phyloP scores from a whole-genome alignment of 495 filamentous ascomycete species.

The Aspergillus mulundensis region DNA sequence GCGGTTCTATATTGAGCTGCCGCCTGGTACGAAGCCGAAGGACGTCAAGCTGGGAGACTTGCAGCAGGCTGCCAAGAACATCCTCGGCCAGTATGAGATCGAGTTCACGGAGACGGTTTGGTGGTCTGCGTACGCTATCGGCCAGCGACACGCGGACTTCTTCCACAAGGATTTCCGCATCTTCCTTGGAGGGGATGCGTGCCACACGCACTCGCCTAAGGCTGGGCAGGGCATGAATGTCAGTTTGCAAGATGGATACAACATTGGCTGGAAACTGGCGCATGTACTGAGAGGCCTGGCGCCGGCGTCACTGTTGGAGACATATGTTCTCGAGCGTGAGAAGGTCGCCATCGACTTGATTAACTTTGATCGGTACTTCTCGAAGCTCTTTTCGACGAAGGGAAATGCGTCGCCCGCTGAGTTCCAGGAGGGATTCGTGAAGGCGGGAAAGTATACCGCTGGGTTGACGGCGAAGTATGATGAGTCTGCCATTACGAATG shows the following conservation, averaged over 20 bases:
- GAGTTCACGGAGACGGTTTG: constrained; percentile 50
- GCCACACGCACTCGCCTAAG: constrained; percentile 61
- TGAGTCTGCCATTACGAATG: constrained; percentile 43
- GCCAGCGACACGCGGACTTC: constrained; percentile 53
- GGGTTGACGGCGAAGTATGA: constrained; percentile 58
- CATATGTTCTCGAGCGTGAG: constrained; percentile 66
- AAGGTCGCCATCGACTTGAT: constrained; percentile 68
- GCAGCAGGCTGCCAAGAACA: constrained; percentile 52
- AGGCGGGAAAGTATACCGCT: constrained; percentile 60
- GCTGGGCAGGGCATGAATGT: constrained; percentile 56
- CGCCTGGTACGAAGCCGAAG: constrained; percentile 43
- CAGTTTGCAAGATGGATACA: constrained; percentile 51
- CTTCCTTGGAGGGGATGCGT: constrained; percentile 57
- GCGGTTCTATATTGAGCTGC: constrained; percentile 69
- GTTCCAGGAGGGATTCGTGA: constrained; percentile 57
- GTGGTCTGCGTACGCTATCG: constrained; percentile 60
- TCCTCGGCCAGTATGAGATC: constrained; percentile 54
- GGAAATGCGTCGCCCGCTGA: constrained; percentile 31
- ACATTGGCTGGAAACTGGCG: constrained; percentile 79
- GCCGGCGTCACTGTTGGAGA: constrained; percentile 53
- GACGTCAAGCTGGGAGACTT: constrained; percentile 49
- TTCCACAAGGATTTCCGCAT: constrained; percentile 51
- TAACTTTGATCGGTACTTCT: constrained; percentile 66
- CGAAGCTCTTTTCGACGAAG: constrained; percentile 54
- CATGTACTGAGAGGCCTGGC: constrained; percentile 57